Evolutionary conservation across 768 basidiomycete species (phyloP), one percentile per base, ranked within the genome.

Genomic region (Trametes gibbosa): DNA sequence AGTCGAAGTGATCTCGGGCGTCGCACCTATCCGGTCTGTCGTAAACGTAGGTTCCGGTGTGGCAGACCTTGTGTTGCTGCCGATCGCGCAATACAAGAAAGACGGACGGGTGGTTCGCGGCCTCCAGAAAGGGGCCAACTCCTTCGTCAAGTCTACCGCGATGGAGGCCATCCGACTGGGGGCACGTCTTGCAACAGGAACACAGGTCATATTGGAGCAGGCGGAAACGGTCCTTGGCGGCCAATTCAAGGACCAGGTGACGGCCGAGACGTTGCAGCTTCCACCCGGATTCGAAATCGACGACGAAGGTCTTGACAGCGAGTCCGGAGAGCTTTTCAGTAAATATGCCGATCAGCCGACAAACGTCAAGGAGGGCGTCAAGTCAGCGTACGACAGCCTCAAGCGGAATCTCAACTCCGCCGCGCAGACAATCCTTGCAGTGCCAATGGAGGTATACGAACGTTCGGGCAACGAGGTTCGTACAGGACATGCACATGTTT

Each of bases 401-500:
- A 85, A 83, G 52, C 85, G 77, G 68, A 98, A 98, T 73, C 72
- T 99, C 61, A 89, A 87, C 66, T 92, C 91, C 42, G 97, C 97
- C 25, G 97, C 96, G 24, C 96, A 99, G 75, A 99, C 97, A 0
- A 98, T 99, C 61, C 81, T 99, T 37, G 96, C 97, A 0, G 93
- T 99, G 0, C 97, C 97, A 1, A 98, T 98, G 96, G 97, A 98
- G 72, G 94, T 98, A 12, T 96, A 98, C 66, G 97, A 99, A 73
- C 81, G 90, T 59, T 90, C 94, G 10, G 92, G 93, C 8, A 89
- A 87, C 56, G 92, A 97, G 82, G 95, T 90, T 65, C 66, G 82
- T 75, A 49, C 37, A 14, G 40, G 23, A 16, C 19, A 21, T 35
- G 24, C 21, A 42, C 17, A 7, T 46, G 37, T 40, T 34, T 41